phyloP scores from a whole-genome alignment of 2,329 filamentous ascomycete genomes.

The Curvularia eragrostidis region DNA sequence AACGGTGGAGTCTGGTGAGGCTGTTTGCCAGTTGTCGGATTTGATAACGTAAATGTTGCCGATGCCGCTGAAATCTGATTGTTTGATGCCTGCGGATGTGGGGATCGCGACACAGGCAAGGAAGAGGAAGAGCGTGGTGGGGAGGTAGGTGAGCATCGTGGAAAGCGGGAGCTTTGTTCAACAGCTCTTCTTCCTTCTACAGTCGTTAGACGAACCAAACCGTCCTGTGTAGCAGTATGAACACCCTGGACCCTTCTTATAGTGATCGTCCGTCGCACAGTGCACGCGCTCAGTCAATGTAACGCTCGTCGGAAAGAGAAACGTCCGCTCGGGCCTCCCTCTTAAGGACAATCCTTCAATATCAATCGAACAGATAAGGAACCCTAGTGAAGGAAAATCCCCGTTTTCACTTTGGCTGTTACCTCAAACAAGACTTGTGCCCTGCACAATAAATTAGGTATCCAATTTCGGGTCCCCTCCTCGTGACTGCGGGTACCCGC shows the following conservation, averaged over 20 bases:
- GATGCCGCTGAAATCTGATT: constrained; percentile 39
- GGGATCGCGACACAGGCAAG: constrained; percentile 17
- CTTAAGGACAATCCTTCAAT: background rate
- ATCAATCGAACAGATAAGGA: background rate
- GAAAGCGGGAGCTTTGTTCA: background rate
- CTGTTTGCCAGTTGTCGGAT: constrained; percentile 36
- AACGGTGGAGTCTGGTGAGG: constrained; percentile 32
- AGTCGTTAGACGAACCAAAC: background rate
- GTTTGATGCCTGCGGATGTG: constrained; percentile 27
- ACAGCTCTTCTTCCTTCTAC: background rate
- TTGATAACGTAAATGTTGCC: constrained; percentile 42
- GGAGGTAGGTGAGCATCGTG: constrained; percentile 16
- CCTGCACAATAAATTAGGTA: constrained; percentile 5
- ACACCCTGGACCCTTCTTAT: background rate
- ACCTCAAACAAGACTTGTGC: background rate
- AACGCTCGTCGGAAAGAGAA: background rate
- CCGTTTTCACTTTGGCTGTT: background rate
- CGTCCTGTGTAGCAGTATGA: background rate
- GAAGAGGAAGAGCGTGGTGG: constrained; percentile 17
- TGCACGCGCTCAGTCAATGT: background rate
- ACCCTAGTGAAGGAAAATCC: background rate
- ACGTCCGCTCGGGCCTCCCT: background rate
- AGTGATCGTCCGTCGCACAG: constrained; percentile 1
- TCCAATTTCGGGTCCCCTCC: constrained; percentile 17
- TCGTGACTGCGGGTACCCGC: constrained; percentile 1